Base-by-base conservation (phyloP, 2,329 filamentous ascomycete species). In the Fusarium sp. region DNA sequence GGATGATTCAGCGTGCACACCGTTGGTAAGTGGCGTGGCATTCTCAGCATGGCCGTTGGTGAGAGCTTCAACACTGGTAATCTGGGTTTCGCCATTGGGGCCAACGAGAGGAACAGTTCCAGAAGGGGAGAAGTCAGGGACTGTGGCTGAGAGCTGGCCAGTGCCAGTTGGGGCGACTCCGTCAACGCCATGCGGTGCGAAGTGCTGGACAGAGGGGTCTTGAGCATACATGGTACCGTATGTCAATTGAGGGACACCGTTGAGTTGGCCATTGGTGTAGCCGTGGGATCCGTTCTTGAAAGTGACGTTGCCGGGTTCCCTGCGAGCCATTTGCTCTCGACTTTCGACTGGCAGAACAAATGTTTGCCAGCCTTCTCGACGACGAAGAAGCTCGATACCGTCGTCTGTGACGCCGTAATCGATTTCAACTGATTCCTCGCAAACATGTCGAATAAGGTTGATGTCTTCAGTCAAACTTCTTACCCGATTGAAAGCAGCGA, bases 401-500 rank as follows among this genome's bases (percentile, higher is more conserved):
- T 98, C 93, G 28, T 92, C 88, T 42, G 92, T 91, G 34, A 89
- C 81, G 48, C 91, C 86, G 74, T 93, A 90, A 73, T 98, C 94
- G 63, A 97, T 86, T 41, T 86, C 86, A 12, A 85, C 85, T 1
- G 93, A 93, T 68, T 91, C 87, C 59, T 91, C 87, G 76, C 92
- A 94, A 16, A 92, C 93, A 58, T 87, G 85, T 65, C 92, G 92
- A 64, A 98, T 83, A 58, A 94, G 80, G 41, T 93, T 89, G 60
- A 90, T 82, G 61, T 97, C 87, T 1, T 91, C 74, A 12, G 78
- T 80, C 34, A 81, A 74, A 34, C 79, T 77, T 37, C 76, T 78
- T 62, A 82, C 91, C 63, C 96, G 91, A 80, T 93, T 93, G 85
- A 99, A 99, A n/a, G 86, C 87, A 23, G 92, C 88, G 72, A 99